Evolutionary conservation across 1,139 yeast genomes (phyloP).

Genomic region (Yamadazyma triangularis): DNA sequence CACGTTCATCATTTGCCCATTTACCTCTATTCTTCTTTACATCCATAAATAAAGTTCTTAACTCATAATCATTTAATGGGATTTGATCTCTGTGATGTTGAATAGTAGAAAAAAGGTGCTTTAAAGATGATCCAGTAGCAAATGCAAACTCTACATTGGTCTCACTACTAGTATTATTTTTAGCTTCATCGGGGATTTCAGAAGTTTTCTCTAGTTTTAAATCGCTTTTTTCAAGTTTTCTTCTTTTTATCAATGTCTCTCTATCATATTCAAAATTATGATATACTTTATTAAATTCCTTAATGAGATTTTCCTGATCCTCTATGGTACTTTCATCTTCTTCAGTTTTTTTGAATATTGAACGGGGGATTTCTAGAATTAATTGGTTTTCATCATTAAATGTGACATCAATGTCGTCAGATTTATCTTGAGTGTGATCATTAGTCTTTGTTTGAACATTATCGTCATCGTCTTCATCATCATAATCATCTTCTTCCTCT

Average conservation of each 20-base stretch:
- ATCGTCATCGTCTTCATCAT: slow-evolving; percentile 35
- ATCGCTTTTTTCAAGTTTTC: slow-evolving; percentile 78
- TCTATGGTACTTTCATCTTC: slow-evolving; percentile 14
- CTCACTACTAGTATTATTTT: background rate
- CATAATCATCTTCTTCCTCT: slow-evolving; percentile 40
- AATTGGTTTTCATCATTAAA: slow-evolving; percentile 26
- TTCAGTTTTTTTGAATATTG: slow-evolving; percentile 15
- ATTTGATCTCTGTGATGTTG: slow-evolving; percentile 74
- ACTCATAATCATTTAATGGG: slow-evolving; percentile 76
- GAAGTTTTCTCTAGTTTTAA: slow-evolving; percentile 51
- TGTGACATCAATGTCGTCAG: slow-evolving; percentile 4
- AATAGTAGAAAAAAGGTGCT: slow-evolving; percentile 73
- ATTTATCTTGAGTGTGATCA: slow-evolving; percentile 5
- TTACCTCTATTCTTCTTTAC: slow-evolving; percentile 93
- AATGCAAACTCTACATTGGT: slow-evolving; percentile 34
- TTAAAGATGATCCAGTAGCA: slow-evolving; percentile 68
- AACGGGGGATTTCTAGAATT: slow-evolving; percentile 27
- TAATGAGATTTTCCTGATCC: slow-evolving; percentile 36
- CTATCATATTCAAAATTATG: slow-evolving; percentile 82
- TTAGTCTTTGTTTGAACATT: slow-evolving; percentile 15
- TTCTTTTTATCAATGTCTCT: slow-evolving; percentile 70
- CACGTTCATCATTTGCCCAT: slow-evolving; percentile 92
- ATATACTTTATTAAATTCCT: slow-evolving; percentile 56
- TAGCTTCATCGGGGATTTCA: background rate
- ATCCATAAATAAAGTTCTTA: slow-evolving; percentile 81